Base-by-base conservation (phyloP, 1,139 yeast species). In the Suhomyces bribrorum region DNA sequence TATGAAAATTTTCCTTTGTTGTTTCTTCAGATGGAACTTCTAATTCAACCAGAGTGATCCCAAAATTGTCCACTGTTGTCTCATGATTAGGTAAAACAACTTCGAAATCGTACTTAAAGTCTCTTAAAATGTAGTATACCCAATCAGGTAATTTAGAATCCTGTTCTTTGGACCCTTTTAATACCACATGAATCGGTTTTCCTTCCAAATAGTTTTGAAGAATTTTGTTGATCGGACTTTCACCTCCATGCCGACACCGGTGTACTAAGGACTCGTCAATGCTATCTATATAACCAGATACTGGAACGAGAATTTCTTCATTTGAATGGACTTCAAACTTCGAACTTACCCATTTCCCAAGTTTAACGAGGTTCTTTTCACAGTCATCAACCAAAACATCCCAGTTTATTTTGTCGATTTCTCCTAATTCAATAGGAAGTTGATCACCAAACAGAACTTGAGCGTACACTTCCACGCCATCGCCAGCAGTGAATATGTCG, bases 301-400 rank as follows among this genome's bases (percentile, higher is more conserved):
- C 36, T 2, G 29, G 35, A 4, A 59, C 43, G 2, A 23, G 29
- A 11, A 54, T 46, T 1, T 52, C 52, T 2, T 29, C 4, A 11
- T 50, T 37, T 0, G 65, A 64, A 5, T 31, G 29, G 9, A 63
- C 38, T 1, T 22, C 14, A 14, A 60, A 36, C 1, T 49, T 38
- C 5, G 36, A 41, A 18, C 59, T 54, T 17, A 33, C 29, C 65
- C 67, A 62, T 2, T 41, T 25, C 1, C 70, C 70, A 5, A 64
- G 42, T 14, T 45, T 45, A 6, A 53, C 45, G 14, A 54, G 49
- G 2, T 50, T 31, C 2, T 34, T 31, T 9, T 51, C 37, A 46
- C 71, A 65, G 41, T 57, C 64, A 20, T 51, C 48, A 5, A 66
- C 36, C 11, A 53, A 46, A 3, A 66, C 33, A 34, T 57, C 56